These are phyloP conservation scores for Microbotryum scabiosae DNA, from an alignment of 1,284 basidiomycete genomes.

Conservation along the genomic window DNA sequence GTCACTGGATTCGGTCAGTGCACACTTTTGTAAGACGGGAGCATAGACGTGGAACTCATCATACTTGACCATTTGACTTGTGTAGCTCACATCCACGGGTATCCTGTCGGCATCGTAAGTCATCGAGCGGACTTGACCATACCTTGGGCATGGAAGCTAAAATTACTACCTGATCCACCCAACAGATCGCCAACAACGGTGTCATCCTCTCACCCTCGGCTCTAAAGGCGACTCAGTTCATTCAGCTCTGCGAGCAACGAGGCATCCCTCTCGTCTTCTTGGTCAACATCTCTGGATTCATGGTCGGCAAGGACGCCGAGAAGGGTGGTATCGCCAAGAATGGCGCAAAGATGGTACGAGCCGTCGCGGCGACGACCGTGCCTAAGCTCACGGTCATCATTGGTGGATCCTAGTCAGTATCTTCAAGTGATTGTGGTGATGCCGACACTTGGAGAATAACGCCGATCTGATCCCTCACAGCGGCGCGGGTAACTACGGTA, in stretches of 20 bases:
- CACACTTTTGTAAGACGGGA: too few species aligned
- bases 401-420: constrained; percentile 63
- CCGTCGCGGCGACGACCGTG: constrained; percentile 82
- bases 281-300: constrained; percentile 68
- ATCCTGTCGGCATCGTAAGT: constrained; percentile 40
- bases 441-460: too few species aligned
- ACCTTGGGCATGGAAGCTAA: too few species aligned
- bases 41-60: too few species aligned
- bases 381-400: constrained; percentile 89
- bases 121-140: too few species aligned
- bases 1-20: constrained; percentile 59
- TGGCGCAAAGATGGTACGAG: constrained; percentile 95
- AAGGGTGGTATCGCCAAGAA: constrained; percentile 82
- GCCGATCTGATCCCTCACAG: too few species aligned
- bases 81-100: constrained; percentile 71
- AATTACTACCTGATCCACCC: too few species aligned
- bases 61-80: neutral
- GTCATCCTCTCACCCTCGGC: constrained; percentile 90
- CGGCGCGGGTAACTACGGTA: constrained; percentile 80
- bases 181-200: constrained; percentile 74
- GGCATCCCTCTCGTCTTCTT: constrained; percentile 83
- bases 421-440: constrained; percentile 45
- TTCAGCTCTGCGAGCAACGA: constrained; percentile 85
- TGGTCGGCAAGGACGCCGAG: constrained; percentile 31
- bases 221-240: constrained; percentile 88